A percentile compares a stretch with the other conserved stretches of the same genome.
phyloP scores from a whole-genome alignment of 2,329 filamentous ascomycete species.

The Venturia asperata region DNA sequence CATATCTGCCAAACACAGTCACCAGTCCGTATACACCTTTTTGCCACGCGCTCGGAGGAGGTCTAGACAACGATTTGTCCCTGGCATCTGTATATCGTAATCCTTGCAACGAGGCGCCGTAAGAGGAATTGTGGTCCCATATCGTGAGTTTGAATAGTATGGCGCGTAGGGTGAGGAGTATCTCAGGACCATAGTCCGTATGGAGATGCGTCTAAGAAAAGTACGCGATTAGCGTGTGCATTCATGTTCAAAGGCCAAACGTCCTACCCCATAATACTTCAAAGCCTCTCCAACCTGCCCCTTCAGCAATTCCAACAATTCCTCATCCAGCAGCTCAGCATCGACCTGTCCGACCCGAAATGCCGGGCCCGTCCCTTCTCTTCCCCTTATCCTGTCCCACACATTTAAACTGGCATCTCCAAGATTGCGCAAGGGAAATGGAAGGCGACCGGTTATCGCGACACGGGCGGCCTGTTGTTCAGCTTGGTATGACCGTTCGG shows the following conservation, averaged over 20 bases:
- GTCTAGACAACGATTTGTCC: constrained; percentile 30
- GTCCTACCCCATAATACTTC: constrained; percentile 64
- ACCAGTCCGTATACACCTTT: constrained; percentile 77
- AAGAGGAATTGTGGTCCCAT: constrained; percentile 94
- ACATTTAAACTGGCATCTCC: constrained; percentile 43
- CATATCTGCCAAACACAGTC: constrained; percentile 81
- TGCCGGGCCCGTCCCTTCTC: constrained; percentile 72
- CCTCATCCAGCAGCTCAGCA: constrained; percentile 88
- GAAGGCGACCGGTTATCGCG: constrained; percentile 32
- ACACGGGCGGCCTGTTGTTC: constrained; percentile 37
- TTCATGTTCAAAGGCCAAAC: background rate
- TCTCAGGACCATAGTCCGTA: constrained; percentile 84
- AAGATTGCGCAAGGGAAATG: constrained; percentile 54
- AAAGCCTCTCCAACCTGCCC: constrained; percentile 80
- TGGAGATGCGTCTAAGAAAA: constrained; percentile 52
- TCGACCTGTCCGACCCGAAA: constrained; percentile 96
- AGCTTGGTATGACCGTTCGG: constrained; percentile 48
- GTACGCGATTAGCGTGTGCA: constrained; percentile 12
- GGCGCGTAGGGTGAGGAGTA: constrained; percentile 66
- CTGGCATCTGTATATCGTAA: constrained; percentile 83
- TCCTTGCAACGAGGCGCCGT: constrained; percentile 88
- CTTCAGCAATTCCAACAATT: constrained; percentile 77
- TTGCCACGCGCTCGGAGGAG: constrained; percentile 65
- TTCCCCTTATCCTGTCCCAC: constrained; percentile 66
- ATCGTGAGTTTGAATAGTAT: constrained; percentile 90